These are phyloP conservation scores for Pyrenophora graminea DNA, from an alignment of 2,329 filamentous ascomycete genomes.

Conservation along the genomic window DNA sequence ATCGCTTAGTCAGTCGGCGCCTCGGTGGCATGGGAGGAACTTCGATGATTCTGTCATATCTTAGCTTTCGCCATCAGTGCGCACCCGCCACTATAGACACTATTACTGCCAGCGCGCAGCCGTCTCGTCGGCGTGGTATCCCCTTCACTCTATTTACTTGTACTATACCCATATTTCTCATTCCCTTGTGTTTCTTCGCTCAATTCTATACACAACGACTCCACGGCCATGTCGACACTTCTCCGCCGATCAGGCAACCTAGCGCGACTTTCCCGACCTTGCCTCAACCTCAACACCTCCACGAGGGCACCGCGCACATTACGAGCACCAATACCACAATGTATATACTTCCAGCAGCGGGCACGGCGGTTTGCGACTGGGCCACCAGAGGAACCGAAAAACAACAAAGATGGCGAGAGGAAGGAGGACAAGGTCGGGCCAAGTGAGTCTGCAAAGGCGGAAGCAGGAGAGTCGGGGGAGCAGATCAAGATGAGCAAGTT, in stretches of 20 bases:
- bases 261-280: slow-evolving; percentile 64
- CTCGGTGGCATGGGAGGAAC: slow-evolving; percentile 14
- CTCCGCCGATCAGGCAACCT: slow-evolving; percentile 69
- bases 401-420: slow-evolving; percentile 37
- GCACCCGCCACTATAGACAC: slow-evolving; percentile 18
- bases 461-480: slow-evolving; percentile 46
- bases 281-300: slow-evolving; percentile 59
- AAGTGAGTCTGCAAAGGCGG: slow-evolving; percentile 35
- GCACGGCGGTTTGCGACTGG: slow-evolving; percentile 50
- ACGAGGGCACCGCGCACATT: slow-evolving; percentile 51
- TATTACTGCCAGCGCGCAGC: slow-evolving; percentile 24
- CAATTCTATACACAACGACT: slow-evolving; percentile 29
- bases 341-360: slow-evolving; percentile 50
- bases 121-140: slow-evolving; percentile 4
- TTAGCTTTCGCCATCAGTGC: slow-evolving; percentile 22
- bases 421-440: slow-evolving; percentile 36
- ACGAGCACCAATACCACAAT: slow-evolving; percentile 48
- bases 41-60: slow-evolving; percentile 23
- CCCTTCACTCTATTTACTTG: neutral
- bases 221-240: slow-evolving; percentile 65
- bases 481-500: slow-evolving; percentile 52
- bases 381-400: slow-evolving; percentile 39
- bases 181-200: slow-evolving; percentile 12
- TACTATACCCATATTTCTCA: slow-evolving; percentile 2
- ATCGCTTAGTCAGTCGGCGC: slow-evolving; percentile 16